Evolutionary conservation across 148 eudicot species (phyloP), one percentile per base, ranked within the genome.

Genomic region (Rhododendron henanense): DNA sequence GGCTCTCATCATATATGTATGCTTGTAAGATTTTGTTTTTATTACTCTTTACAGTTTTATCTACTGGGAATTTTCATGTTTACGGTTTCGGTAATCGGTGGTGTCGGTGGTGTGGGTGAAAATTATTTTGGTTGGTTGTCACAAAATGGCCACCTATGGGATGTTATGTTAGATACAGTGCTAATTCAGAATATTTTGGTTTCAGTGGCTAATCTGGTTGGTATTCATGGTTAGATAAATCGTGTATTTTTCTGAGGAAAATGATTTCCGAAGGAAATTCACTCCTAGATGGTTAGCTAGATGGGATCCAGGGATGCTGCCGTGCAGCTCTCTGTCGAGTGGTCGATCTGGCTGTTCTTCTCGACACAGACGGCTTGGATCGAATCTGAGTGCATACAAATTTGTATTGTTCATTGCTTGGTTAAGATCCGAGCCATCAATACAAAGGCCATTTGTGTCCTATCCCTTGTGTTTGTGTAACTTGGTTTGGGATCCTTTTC

Each of bases 11-110:
- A 5, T 19, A 21, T 59, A 1, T 59, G 65, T 59, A 1, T 59
- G 65, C 10, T 59, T 91, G 91, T 93, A 91, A 91, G 81, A 39
- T 11, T 78, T 81, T 55, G n/a, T 39, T 81, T 89, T 90, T 65
- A 2, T 4, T 3, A 31, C 81, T 75, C 63, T 76, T 83, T 65
- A 48, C 21, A 31, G 37, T 31, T 83, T 78, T 78, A 14, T 55
- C 7, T n/a, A 35, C 44, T 78, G 41, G 33, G 9, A 84, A 53
- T 84, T 76, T 85, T 51, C 44, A 47, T 47, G 47, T 85, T 75
- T 55, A 85, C 80, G 83, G 76, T 50, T 83, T 88, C 57, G 31
- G 90, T 76, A 75, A 63, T 71, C 77, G 89, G 89, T 87, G 89
- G 92, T 78, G 87, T 71, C 77, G 89, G 89, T 87, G 89, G 92